Base-by-base conservation (phyloP, 2,329 filamentous ascomycete genomes). In the Fusarium subtropicale region DNA sequence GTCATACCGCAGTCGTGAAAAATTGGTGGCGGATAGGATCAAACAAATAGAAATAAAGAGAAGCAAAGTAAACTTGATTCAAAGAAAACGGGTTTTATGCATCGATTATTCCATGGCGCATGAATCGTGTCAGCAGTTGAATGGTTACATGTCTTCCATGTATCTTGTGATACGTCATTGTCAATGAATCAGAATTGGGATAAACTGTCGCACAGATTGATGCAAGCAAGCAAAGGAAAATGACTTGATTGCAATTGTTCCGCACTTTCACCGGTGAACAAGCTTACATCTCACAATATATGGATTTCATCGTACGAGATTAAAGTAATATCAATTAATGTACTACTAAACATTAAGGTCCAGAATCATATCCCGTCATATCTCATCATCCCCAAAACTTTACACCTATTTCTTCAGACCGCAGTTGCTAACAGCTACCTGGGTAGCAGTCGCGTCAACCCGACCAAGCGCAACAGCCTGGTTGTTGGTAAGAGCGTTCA, bases 401-500 rank as follows among this genome's bases (percentile, higher is more conserved):
- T 18, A 6, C 6, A 20, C 7, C n/a, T 50, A 50, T 26, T 59
- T 52, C 44, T 69, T 69, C 7, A 68, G 26, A 18, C 66, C 66
- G 72, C 87, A 90, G 66, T 79, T 76, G 61, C 69, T 80, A 20
- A 73, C 51, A 18, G 71, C 76, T n/a, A 87, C 82, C 78, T 85
- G 79, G 18, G 70, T 74, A 22, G 81, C 82, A 4, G 74, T 71
- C 12, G 85, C 88, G 26, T 87, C 82, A 46, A 90, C 72, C 8
- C 84, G 80, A 41, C 88, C 88, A 44, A 88, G 77, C 48, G 77
- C 69, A 13, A 77, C 77, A 10, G 83, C 87, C 70, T 84, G 82
- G 22, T 81, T 81, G 69, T 81, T 81, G 13, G 87, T 89, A 41
- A 90, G 81, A 12, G 75, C 76, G 76, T 90, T 81, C 83, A 90